phyloP scores from a whole-genome alignment of 768 basidiomycete species.

The Neoboletus magnificus region DNA sequence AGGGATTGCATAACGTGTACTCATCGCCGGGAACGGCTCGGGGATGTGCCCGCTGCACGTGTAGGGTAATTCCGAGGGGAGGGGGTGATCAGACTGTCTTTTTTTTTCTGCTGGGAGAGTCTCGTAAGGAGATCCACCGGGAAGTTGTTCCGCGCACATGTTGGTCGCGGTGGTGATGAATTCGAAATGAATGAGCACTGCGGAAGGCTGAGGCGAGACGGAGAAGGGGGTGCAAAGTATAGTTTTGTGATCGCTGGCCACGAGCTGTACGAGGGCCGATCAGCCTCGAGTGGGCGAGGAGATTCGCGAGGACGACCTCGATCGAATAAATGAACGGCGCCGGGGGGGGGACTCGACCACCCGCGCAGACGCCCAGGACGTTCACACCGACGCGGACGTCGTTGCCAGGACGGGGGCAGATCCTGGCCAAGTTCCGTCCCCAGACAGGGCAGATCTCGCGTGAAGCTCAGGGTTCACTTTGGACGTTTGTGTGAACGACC shows the following conservation, averaged over 20 bases:
- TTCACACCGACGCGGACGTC: not conserved
- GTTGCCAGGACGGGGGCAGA: not conserved
- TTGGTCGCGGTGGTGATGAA: slow-evolving; percentile 10
- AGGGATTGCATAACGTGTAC: too few species aligned
- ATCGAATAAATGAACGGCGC: slow-evolving; percentile 10
- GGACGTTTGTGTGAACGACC: slow-evolving; percentile 28
- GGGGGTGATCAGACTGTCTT: too few species aligned
- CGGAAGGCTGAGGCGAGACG: not conserved
- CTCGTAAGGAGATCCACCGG: slow-evolving; percentile 16
- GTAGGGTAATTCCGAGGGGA: slow-evolving; percentile 7
- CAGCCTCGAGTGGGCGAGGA: slow-evolving; percentile 4
- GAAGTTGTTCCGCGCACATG: not conserved
- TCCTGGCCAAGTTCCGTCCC: not conserved
- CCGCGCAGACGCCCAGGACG: not conserved
- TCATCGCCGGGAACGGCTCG: not conserved
- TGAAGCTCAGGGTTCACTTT: slow-evolving; percentile 15
- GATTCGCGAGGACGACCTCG: not conserved
- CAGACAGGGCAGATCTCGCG: not conserved
- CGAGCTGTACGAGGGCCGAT: not conserved
- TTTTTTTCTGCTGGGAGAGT: slow-evolving; percentile 1
- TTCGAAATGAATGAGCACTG: slow-evolving; percentile 4
- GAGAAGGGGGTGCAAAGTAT: not conserved
- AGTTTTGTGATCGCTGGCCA: not conserved
- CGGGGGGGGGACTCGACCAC: not conserved
- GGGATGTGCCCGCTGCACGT: slow-evolving; percentile 1